Percentiles rank a stretch among this genome's conserved stretches.
Evolutionary conservation across 345 rosid species (phyloP).

Genomic region (Eucalyptus paniculata): DNA sequence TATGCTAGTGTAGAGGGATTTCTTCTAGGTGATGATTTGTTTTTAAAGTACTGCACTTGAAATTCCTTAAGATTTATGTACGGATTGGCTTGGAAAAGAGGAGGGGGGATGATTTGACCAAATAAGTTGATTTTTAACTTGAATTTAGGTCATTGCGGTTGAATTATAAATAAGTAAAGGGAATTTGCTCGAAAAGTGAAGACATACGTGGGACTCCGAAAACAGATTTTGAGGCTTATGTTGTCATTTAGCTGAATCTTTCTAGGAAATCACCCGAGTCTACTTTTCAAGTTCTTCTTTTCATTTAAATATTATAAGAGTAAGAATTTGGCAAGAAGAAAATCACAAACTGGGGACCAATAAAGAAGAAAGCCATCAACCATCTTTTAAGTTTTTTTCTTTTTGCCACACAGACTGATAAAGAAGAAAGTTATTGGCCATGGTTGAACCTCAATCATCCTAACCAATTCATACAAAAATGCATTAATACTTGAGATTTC

Average conservation of each 20-base stretch:
- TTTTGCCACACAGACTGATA: too few species aligned
- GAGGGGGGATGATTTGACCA: background rate
- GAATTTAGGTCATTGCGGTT: background rate
- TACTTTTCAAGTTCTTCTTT: too few species aligned
- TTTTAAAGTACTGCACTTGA: background rate
- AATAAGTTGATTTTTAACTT: background rate
- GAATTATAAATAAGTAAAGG: background rate
- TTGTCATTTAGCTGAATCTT: too few species aligned
- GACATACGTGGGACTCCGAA: too few species aligned
- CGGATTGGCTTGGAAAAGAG: background rate
- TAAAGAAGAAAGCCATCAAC: background rate
- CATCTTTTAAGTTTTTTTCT: background rate
- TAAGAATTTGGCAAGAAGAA: background rate
- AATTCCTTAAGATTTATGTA: background rate
- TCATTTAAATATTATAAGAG: background rate
- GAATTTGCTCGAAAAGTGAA: too few species aligned
- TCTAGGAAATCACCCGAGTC: too few species aligned
- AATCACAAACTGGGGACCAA: too few species aligned
- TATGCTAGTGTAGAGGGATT: background rate
- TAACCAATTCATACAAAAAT: background rate
- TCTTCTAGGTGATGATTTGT: background rate
- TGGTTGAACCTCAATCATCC: background rate
- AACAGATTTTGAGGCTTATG: too few species aligned
- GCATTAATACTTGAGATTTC: background rate
- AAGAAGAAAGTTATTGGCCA: background rate